Evolutionary conservation across 352 stramenopile species (phyloP).

Genomic region (Phytophthora idaei): DNA sequence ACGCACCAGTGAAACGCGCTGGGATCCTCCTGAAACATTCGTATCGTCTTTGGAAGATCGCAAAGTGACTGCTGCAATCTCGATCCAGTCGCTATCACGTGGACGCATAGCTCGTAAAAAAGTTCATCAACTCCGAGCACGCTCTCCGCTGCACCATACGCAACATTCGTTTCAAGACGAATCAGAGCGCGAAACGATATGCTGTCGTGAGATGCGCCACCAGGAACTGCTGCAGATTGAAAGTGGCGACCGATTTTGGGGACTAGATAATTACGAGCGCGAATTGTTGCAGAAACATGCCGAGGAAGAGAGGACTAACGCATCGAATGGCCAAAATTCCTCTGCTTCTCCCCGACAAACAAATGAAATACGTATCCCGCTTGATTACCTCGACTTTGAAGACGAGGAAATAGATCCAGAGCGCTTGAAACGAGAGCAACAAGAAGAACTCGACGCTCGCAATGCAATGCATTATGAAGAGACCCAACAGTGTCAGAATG

Average conservation of each 20-base stretch:
- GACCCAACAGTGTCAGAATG: slow-evolving; percentile 43
- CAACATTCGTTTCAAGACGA: slow-evolving; percentile 1
- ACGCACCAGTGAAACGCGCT: slow-evolving; percentile 48
- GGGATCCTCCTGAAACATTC: slow-evolving; percentile 47
- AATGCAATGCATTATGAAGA: slow-evolving; percentile 48
- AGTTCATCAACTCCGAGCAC: slow-evolving; percentile 11
- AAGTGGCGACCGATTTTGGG: slow-evolving; percentile 60
- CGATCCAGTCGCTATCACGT: slow-evolving; percentile 59
- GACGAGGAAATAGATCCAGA: slow-evolving; percentile 28
- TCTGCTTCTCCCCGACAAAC: not conserved
- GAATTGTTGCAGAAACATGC: slow-evolving; percentile 44
- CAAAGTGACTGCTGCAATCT: slow-evolving; percentile 54
- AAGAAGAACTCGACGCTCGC: slow-evolving; percentile 36
- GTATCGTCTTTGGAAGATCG: slow-evolving; percentile 46
- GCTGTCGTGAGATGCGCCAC: slow-evolving; percentile 56
- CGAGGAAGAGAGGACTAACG: slow-evolving; percentile 41
- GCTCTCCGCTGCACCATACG: not conserved
- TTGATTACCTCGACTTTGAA: slow-evolving; percentile 17
- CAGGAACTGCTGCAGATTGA: slow-evolving; percentile 58
- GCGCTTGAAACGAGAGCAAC: slow-evolving; percentile 25
- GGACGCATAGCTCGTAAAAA: slow-evolving; percentile 43
- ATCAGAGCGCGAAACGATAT: slow-evolving; percentile 40
- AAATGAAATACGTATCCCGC: not conserved
- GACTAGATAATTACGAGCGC: slow-evolving; percentile 46
- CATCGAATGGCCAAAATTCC: not conserved